These are phyloP conservation scores for Coemansia sp. DNA, from an alignment of 192 early-diverging fungal genomes.

Conservation along the genomic window DNA sequence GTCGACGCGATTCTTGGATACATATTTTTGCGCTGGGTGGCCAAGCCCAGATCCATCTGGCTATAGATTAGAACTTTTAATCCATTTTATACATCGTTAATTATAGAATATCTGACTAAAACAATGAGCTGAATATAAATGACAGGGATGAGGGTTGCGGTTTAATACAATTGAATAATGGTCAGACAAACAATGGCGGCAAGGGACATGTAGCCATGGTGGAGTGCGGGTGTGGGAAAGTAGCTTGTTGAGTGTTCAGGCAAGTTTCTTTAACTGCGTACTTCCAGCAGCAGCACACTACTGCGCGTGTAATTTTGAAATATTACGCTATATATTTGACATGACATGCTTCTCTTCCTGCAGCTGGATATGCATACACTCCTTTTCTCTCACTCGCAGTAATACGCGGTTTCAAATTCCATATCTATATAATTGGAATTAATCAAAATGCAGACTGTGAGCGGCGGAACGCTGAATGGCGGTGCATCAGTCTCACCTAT, in stretches of 20 bases:
- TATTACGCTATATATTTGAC: not conserved
- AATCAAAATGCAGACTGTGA: not conserved
- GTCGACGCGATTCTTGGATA: constrained; percentile 39
- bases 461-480: constrained; percentile 4
- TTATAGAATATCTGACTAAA: not conserved
- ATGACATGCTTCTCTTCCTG: not conserved
- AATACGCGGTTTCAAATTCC: not conserved
- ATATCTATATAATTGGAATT: not conserved
- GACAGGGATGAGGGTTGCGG: too few relatives aligned
- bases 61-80: constrained; percentile 1
- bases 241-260: too few relatives aligned
- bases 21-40: constrained; percentile 45
- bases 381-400: not conserved
- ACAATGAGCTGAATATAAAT: too few relatives aligned
- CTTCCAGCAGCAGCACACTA: not conserved
- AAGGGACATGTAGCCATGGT: not conserved
- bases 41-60: constrained; percentile 53
- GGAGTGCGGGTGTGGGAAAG: constrained; percentile 6
- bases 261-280: too few relatives aligned
- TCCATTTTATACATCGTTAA: not conserved
- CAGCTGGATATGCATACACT: not conserved
- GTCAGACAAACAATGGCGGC: not conserved
- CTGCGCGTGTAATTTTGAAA: not conserved
- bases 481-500: not conserved
- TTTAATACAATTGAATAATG: not conserved